Evolutionary conservation across 257 asterid genomes (phyloP).

Genomic region (Lithospermum erythrorhizon): DNA sequence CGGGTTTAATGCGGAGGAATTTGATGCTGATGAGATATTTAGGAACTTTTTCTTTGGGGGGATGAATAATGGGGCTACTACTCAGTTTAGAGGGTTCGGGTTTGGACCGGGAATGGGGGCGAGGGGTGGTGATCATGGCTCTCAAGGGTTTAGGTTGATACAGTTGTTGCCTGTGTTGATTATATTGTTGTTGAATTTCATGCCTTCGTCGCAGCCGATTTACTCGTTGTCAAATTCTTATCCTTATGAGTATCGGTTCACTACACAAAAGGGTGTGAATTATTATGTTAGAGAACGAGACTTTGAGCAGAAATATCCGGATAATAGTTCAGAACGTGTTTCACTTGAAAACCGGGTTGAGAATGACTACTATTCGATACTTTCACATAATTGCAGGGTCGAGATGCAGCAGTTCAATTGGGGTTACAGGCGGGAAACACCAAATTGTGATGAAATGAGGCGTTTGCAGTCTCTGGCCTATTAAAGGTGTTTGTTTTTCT

Average conservation of each 20-base stretch:
- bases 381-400: conserved; percentile 63
- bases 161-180: conserved; percentile 71
- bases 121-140: conserved; percentile 58
- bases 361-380: conserved; percentile 45
- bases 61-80: conserved; percentile 61
- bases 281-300: conserved; percentile 54
- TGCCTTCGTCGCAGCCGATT: conserved; percentile 78
- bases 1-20: conserved; percentile 54
- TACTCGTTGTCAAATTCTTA: conserved; percentile 50
- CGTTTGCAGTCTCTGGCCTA: conserved; percentile 48
- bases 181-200: conserved; percentile 61
- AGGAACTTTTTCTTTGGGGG: conserved; percentile 93
- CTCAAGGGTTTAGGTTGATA: conserved; percentile 39
- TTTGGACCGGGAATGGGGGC: conserved; percentile 80
- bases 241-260: conserved; percentile 35
- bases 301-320: conserved; percentile 73
- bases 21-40: conserved; percentile 90
- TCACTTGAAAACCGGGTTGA: conserved; percentile 58
- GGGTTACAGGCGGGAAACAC: conserved; percentile 72
- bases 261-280: conserved; percentile 71
- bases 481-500: conserved; percentile 23
- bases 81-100: conserved; percentile 58
- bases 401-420: conserved; percentile 74
- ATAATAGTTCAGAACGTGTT: conserved; percentile 40
- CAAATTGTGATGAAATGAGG: conserved; percentile 77